Percentiles rank a stretch among this genome's conserved stretches.
Conservation (phyloP, 257 asterid species). For the Rubia yunnanensis region DNA sequence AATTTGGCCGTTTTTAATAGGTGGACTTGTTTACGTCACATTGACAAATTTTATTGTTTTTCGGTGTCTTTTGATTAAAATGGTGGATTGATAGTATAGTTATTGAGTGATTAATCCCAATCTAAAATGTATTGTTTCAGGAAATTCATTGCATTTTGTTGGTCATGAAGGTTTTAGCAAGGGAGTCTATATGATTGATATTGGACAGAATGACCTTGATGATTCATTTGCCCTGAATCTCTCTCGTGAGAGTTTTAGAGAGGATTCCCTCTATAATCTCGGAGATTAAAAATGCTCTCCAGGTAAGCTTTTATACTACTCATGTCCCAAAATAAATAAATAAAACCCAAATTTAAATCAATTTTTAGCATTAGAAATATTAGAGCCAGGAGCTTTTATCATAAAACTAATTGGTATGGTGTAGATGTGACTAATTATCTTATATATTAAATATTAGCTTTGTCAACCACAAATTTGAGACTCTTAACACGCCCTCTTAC, state of each 20-base stretch:
- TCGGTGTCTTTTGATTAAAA: too few species aligned
- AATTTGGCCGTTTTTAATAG: too few species aligned
- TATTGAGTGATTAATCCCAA: too few species aligned
- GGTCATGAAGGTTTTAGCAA: conserved; percentile 39
- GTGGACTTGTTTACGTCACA: background rate
- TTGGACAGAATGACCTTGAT: conserved; percentile 83
- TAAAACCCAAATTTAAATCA: background rate
- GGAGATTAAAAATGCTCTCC: conserved; percentile 53
- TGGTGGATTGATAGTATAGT: too few species aligned
- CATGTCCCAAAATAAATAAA: background rate
- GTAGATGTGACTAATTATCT: too few species aligned
- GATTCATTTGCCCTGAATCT: conserved; percentile 58
- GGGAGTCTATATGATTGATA: conserved; percentile 77
- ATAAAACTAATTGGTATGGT: too few species aligned
- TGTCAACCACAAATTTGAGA: too few species aligned
- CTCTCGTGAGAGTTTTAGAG: conserved; percentile 47
- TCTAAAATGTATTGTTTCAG: conserved; percentile 18
- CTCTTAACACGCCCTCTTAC: too few species aligned
- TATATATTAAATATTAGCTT: too few species aligned
- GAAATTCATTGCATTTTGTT: conserved; percentile 30
- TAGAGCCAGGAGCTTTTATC: too few species aligned
- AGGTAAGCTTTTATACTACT: conserved; percentile 29
- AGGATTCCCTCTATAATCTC: conserved; percentile 50
- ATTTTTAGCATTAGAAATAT: background rate
- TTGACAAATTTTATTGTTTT: background rate